Base-by-base conservation (phyloP, 768 basidiomycete genomes). In the Tubosaeta sp. region DNA sequence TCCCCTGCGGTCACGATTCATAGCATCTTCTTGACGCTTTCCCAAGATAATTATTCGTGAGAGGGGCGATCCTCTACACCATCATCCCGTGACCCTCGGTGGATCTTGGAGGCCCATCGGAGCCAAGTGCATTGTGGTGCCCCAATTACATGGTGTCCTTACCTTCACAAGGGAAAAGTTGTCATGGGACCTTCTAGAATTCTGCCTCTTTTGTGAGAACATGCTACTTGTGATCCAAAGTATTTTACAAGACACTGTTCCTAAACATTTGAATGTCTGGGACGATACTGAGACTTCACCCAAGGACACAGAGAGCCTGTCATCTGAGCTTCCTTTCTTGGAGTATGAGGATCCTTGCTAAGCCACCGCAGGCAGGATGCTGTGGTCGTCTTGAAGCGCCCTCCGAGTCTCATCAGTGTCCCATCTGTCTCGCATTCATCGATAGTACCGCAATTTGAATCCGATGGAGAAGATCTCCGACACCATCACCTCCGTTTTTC, bases 401-500 rank as follows among this genome's bases (percentile, higher is more conserved):
- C 12, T 8, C 39, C 11, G 11, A 17, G 29, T 22, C 22, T 22
- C 29, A 29, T 5, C 29, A 29, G 9, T 29, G 12, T 25, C 22
- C 19, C 41, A 42, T 25, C 41, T 33, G 19, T 34, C 32, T 25
- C 19, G 4, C 5, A 12, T 34, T 25, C 22, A 16, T 19, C 48
- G 38, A 39, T 39, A 19, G 38, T n/a, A 29, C n/a, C 6, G 22
- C n/a, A 22, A 46, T 10, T 31, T 16, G 19, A 3, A 14, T 32
- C 9, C 22, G 6, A 48, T 66, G 67, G 56, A 69, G 13, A 67
- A 42, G 52, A 11, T 69, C 26, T 62, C 60, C 8, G 65, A 66
- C 50, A 60, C 55, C 38, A 12, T 60, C 8, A 60, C 62, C 2
- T 55, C 67, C 27, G 22, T 62, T 10, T 67, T 66, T 59, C 65